Percentiles rank a stretch among this genome's conserved stretches.
Conservation (phyloP, 192 early-diverging fungal species). For the Coemansia sp. region DNA sequence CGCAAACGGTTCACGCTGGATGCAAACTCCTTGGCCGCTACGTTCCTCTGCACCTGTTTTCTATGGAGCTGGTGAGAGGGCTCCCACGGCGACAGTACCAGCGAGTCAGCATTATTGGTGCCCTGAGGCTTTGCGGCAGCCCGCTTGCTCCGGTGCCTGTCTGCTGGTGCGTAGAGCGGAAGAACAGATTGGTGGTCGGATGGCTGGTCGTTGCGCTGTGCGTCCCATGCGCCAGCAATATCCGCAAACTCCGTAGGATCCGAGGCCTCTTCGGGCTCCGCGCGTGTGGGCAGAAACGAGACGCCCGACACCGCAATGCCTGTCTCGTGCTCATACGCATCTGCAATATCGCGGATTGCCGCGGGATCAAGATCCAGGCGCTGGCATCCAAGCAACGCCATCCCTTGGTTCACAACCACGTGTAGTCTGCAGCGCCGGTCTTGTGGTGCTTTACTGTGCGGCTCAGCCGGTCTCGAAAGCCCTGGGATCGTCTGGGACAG, state of each 20-base stretch:
- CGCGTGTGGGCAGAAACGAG: conserved; percentile 8
- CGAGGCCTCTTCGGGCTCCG: background rate
- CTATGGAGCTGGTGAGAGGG: background rate
- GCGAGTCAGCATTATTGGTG: background rate
- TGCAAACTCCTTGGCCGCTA: conserved; percentile 3
- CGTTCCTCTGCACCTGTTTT: background rate
- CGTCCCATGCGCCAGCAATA: conserved; percentile 9
- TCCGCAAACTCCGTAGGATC: conserved; percentile 12
- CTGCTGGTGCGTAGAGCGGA: conserved; percentile 13
- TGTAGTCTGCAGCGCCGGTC: conserved; percentile 19
- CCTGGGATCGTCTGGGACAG: conserved; percentile 18
- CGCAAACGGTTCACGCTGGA: conserved; percentile 6
- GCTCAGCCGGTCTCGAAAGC: conserved; percentile 6
- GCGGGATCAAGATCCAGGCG: background rate
- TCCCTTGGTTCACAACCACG: conserved; percentile 15
- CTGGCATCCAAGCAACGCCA: background rate
- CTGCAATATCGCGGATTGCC: conserved; percentile 4
- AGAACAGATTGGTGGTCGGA: background rate
- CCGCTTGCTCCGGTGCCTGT: background rate
- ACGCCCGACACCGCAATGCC: conserved; percentile 24
- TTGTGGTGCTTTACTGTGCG: background rate
- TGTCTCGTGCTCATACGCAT: conserved; percentile 23
- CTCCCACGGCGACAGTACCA: background rate
- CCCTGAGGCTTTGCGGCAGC: background rate
- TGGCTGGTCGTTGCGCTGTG: background rate